Base-by-base conservation (phyloP, 345 rosid species). In the Brassica rapa region DNA sequence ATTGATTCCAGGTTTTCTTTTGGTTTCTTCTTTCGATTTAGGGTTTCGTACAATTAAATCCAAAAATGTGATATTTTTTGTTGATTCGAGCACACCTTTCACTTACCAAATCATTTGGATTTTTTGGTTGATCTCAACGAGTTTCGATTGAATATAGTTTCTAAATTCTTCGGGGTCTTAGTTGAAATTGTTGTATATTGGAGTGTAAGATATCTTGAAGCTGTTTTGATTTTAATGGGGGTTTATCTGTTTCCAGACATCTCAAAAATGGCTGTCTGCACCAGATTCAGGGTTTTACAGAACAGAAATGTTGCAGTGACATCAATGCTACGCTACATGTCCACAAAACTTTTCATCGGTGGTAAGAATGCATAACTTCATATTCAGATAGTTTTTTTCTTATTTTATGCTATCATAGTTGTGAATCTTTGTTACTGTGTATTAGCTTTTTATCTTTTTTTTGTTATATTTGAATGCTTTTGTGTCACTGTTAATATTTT, bases 301-400 rank as follows among this genome's bases (percentile, higher is more conserved):
- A 89, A 80, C 69, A 83, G 84, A 56, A 82, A 79, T 78, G 80
- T 55, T 65, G 83, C 86, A 19, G 16, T 78, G 53, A 61, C 87
- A 25, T 85, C 92, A n/a, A 73, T 94, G 87, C 72, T 87, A 57
- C 93, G 94, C 5, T 66, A 59, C 77, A 66, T 73, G 81, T 80
- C 87, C 84, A 85, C 93, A 69, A 90, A 86, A 80, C 91, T 94
- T 66, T 94, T 87, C 60, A 24, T 94, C 55, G 95, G 97, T 86
- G 98, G 98, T 90, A 86, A 64, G n/a, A n/a, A n/a, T n/a, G 62
- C 4, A 0, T 23, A 8, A 66, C 19, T 6, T 70, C 3, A 0
- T 71, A 8, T 55, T 68, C 30, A 27, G 14, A 21, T 72, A 14
- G 43, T 59, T 59, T 77, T 60, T 29, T 0, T 27, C 8, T 0